phyloP scores from a whole-genome alignment of 2,329 filamentous ascomycete species.

The Macroventuria anomochaeta region DNA sequence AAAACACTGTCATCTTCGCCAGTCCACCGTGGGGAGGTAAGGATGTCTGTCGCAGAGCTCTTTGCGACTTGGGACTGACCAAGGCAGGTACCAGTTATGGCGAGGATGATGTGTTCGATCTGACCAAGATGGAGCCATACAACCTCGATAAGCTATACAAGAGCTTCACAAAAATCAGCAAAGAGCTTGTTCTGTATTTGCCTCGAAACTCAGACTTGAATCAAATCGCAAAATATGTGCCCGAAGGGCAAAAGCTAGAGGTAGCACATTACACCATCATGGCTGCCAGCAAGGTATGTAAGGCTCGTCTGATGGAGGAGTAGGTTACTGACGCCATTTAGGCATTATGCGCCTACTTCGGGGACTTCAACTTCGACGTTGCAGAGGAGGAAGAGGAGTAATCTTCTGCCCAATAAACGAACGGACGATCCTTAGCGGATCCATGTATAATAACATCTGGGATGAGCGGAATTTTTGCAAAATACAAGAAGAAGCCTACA shows the following conservation, averaged over 20 bases:
- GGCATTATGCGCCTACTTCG: constrained; percentile 66
- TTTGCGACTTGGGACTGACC: constrained; percentile 11
- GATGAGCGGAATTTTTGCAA: neutral
- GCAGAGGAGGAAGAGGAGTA: constrained; percentile 20
- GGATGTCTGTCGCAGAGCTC: constrained; percentile 22
- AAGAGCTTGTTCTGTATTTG: constrained; percentile 75
- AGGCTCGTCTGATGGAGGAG: neutral
- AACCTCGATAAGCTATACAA: constrained; percentile 57
- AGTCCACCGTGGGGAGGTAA: constrained; percentile 77
- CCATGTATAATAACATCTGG: neutral
- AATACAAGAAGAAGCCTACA: neutral
- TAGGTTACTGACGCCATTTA: constrained; percentile 24
- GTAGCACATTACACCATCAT: constrained; percentile 83
- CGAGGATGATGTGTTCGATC: constrained; percentile 75
- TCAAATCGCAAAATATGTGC: constrained; percentile 45
- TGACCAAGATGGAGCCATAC: constrained; percentile 89
- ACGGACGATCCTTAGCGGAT: too few species aligned
- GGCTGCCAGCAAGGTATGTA: constrained; percentile 79
- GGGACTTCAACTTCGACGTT: constrained; percentile 54
- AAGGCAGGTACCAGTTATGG: constrained; percentile 66
- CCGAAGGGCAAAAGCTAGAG: constrained; percentile 43
- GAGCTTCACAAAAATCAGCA: constrained; percentile 48
- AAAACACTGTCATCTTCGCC: constrained; percentile 68
- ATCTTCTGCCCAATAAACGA: too few species aligned
- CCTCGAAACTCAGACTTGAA: constrained; percentile 64